Evolutionary conservation across 1,139 yeast genomes (phyloP).

Genomic region (Geotrichum citri-aurantii): DNA sequence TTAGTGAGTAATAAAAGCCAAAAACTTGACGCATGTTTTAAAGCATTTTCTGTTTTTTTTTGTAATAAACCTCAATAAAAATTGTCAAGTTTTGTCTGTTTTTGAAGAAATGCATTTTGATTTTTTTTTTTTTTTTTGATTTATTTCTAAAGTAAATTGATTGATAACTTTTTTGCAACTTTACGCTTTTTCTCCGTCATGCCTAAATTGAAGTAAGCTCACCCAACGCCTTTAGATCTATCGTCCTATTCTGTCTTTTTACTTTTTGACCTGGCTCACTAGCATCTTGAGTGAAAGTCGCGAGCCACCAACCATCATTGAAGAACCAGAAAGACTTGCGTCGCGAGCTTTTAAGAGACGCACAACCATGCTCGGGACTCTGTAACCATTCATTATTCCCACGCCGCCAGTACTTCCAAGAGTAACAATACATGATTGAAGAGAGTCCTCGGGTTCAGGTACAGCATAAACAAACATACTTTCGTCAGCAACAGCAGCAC

Average conservation of each 20-base stretch:
- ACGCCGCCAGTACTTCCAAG: conserved; percentile 13
- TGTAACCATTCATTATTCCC: conserved; percentile 1
- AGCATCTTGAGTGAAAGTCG: not conserved
- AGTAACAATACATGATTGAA: conserved; percentile 1
- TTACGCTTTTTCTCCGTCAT: too few species aligned
- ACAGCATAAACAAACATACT: not conserved
- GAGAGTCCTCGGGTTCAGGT: not conserved
- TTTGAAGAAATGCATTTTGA: too few species aligned
- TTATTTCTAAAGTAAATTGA: too few species aligned
- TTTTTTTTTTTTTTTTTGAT: too few species aligned
- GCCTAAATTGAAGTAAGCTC: too few species aligned
- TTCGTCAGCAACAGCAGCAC: not conserved
- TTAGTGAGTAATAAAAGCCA: too few species aligned
- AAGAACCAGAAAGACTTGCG: not conserved
- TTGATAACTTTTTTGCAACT: too few species aligned
- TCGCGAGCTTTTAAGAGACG: not conserved
- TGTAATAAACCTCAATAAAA: too few species aligned
- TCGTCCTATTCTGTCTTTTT: not conserved
- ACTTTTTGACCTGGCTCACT: not conserved
- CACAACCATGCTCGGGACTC: conserved; percentile 1
- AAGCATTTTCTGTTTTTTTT: too few species aligned
- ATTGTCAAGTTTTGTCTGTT: too few species aligned
- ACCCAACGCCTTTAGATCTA: not conserved
- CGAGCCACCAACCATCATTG: not conserved
- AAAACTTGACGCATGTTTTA: too few species aligned